Evolutionary conservation across 371 early-diverging fungal species (phyloP).

Genomic region (Mucor plumbeus): DNA sequence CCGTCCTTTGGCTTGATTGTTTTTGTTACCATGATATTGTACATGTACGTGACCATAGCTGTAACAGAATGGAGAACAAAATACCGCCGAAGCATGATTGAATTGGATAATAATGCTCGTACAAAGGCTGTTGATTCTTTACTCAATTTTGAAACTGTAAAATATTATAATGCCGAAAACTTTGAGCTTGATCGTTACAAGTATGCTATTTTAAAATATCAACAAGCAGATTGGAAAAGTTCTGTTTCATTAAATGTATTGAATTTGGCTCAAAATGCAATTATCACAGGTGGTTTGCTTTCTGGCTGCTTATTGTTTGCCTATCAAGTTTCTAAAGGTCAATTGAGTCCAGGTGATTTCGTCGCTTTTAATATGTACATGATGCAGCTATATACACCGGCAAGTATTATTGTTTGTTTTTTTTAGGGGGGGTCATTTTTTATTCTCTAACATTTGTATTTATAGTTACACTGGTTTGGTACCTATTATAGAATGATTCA

Average conservation of each 20-base stretch:
- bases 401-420: neutral
- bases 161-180: constrained; percentile 80
- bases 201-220: constrained; percentile 76
- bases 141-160: constrained; percentile 96
- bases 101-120: constrained; percentile 76
- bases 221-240: constrained; percentile 80
- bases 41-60: constrained; percentile 80
- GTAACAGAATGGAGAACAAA: constrained; percentile 93
- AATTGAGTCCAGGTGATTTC: constrained; percentile 85
- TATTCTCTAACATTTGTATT: neutral
- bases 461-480: constrained; percentile 42
- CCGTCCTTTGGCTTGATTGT: constrained; percentile 82
- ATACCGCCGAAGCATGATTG: constrained; percentile 78
- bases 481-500: constrained; percentile 67
- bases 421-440: neutral
- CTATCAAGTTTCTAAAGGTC: constrained; percentile 72
- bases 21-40: constrained; percentile 86
- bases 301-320: constrained; percentile 81
- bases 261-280: constrained; percentile 83
- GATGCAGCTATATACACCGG: constrained; percentile 77
- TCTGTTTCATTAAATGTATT: constrained; percentile 75
- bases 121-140: constrained; percentile 90
- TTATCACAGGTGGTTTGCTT: constrained; percentile 85
- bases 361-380: constrained; percentile 87
- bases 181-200: constrained; percentile 83